These are phyloP conservation scores for Populus tremula DNA, from an alignment of 345 rosid species.

Conservation along the genomic window DNA sequence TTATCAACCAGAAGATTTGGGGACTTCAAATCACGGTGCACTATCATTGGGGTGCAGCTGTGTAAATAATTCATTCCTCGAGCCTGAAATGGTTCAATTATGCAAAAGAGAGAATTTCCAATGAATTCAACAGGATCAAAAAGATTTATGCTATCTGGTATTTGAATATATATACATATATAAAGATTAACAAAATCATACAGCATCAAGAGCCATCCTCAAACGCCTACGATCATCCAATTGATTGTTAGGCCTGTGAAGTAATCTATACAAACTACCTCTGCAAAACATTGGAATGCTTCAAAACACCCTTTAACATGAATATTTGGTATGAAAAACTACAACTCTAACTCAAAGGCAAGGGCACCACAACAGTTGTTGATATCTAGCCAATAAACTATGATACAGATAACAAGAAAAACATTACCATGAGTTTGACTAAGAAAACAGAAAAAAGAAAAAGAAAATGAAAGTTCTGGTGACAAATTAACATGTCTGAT, in stretches of 20 bases:
- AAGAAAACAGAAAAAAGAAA: not conserved
- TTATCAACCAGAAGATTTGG: conserved; percentile 91
- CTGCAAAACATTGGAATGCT: conserved; percentile 45
- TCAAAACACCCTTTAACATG: conserved; percentile 7
- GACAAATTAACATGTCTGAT: not conserved
- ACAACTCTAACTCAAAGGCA: not conserved
- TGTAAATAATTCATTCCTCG: conserved; percentile 98
- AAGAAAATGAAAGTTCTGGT: not conserved
- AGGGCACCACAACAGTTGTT: not conserved
- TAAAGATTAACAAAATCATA: conserved; percentile 36
- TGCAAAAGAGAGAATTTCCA: conserved; percentile 20
- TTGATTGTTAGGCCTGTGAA: conserved; percentile 92
- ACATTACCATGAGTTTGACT: not conserved
- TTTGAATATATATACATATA: not conserved
- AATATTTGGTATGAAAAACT: not conserved
- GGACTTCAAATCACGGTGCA: conserved; percentile 91
- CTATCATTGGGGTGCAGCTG: conserved; percentile 78
- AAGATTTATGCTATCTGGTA: not conserved
- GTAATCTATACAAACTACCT: conserved; percentile 90
- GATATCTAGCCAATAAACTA: not conserved
- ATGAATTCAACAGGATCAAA: conserved; percentile 12
- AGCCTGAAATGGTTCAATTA: conserved; percentile 51
- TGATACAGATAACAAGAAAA: not conserved
- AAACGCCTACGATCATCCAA: conserved; percentile 86
- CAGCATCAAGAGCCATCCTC: conserved; percentile 96